Conservation (phyloP, 177 flowering plant species). For the Vitis hybrid region DNA sequence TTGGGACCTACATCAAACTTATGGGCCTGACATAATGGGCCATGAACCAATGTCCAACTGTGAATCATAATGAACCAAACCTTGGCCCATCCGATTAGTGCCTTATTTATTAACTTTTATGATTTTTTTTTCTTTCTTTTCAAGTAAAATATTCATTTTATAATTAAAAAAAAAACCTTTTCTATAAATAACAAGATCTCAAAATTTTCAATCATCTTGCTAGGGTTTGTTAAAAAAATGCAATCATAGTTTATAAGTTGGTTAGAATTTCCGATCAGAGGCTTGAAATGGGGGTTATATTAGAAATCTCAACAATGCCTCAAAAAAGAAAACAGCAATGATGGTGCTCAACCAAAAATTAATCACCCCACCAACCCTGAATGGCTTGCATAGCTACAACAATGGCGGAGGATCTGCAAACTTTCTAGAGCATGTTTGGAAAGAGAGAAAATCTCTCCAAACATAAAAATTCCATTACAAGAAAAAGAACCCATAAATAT, state of each 20-base stretch:
- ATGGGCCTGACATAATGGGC: neutral
- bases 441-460: neutral
- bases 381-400: neutral
- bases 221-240: neutral
- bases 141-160: too few relatives aligned
- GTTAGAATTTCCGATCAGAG: constrained; percentile 5
- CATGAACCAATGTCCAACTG: neutral
- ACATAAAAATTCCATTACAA: constrained; percentile 3
- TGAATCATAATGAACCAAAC: neutral
- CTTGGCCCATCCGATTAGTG: too few relatives aligned
- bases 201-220: neutral
- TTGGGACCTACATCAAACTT: neutral
- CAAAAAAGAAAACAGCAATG: constrained; percentile 9
- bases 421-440: neutral
- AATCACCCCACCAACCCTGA: constrained; percentile 10
- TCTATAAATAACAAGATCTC: too few relatives aligned
- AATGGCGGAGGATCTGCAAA: constrained; percentile 2
- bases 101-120: too few relatives aligned
- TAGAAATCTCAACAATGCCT: constrained; percentile 2
- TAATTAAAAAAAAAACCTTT: too few relatives aligned
- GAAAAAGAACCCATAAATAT: neutral
- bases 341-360: constrained; percentile 11
- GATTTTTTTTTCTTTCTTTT: too few relatives aligned
- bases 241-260: neutral
- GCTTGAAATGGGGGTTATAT: constrained; percentile 1